These are phyloP conservation scores for Tulasnella sp. DNA, from an alignment of 768 basidiomycete genomes.

Conservation along the genomic window DNA sequence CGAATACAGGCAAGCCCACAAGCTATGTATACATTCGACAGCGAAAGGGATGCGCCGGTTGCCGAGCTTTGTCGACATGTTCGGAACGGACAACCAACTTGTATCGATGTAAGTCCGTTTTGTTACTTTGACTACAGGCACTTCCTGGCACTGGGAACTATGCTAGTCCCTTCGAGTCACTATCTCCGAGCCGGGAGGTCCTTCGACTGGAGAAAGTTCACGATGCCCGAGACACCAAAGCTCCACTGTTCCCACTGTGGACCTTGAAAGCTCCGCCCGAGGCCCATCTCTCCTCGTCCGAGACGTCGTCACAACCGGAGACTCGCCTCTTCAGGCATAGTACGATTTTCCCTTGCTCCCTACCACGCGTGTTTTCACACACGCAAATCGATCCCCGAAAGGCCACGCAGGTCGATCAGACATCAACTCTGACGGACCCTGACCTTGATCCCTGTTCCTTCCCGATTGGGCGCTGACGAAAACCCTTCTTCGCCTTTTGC, in stretches of 20 bases:
- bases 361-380: background rate
- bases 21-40: slow-evolving; percentile 56
- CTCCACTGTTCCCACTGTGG: background rate
- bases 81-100: slow-evolving; percentile 44
- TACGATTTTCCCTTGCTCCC: background rate
- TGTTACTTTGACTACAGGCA: slow-evolving; percentile 8
- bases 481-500: background rate
- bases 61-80: slow-evolving; percentile 57
- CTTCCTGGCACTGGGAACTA: background rate
- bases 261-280: slow-evolving; percentile 10
- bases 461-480: background rate
- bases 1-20: slow-evolving; percentile 32
- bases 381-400: background rate
- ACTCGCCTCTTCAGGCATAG: background rate
- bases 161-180: background rate
- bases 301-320: background rate
- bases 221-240: background rate
- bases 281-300: background rate
- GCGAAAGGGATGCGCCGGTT: slow-evolving; percentile 52
- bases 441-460: background rate
- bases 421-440: background rate
- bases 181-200: background rate
- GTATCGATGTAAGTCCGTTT: slow-evolving; percentile 49
- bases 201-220: background rate
- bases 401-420: background rate